phyloP scores from a whole-genome alignment of 495 filamentous ascomycete species.

The Neurospora discreta region DNA sequence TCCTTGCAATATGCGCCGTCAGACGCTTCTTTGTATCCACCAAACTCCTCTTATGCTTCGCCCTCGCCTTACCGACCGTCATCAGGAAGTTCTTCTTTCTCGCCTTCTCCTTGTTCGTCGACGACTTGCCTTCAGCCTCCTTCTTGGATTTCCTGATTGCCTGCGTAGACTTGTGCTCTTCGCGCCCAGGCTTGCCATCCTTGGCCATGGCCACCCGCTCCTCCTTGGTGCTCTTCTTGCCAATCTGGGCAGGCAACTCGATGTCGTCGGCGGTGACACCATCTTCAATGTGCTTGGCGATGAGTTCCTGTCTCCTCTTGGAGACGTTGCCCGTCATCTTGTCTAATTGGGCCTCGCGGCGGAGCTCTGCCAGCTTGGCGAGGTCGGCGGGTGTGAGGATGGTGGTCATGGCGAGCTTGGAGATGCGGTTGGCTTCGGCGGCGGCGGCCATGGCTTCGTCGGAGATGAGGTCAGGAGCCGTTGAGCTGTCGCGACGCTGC shows the following conservation, averaged over 20 bases:
- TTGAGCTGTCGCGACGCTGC: conserved; percentile 32
- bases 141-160: conserved; percentile 76
- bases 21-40: conserved; percentile 67
- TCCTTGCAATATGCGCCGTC: conserved; percentile 69
- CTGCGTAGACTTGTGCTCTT: conserved; percentile 70
- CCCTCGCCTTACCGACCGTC: conserved; percentile 89
- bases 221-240: conserved; percentile 60
- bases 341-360: conserved; percentile 56
- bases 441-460: conserved; percentile 27
- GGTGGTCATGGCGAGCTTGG: conserved; percentile 66
- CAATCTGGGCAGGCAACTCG: conserved; percentile 58
- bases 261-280: conserved; percentile 79
- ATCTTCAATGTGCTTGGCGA: conserved; percentile 62
- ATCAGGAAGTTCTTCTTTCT: conserved; percentile 96
- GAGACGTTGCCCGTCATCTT: conserved; percentile 38
- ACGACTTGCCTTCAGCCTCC: conserved; percentile 78
- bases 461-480: conserved; percentile 18
- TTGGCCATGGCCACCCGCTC: conserved; percentile 69
- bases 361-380: conserved; percentile 82
- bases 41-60: conserved; percentile 86
- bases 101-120: conserved; percentile 96
- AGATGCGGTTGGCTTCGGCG: conserved; percentile 25
- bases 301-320: conserved; percentile 38
- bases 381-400: conserved; percentile 90
- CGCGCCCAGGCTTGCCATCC: conserved; percentile 60